Percentiles rank a stretch among this genome's conserved stretches.
Evolutionary conservation across 805 yeast genomes (phyloP).

Genomic region (Limtongia smithiae): DNA sequence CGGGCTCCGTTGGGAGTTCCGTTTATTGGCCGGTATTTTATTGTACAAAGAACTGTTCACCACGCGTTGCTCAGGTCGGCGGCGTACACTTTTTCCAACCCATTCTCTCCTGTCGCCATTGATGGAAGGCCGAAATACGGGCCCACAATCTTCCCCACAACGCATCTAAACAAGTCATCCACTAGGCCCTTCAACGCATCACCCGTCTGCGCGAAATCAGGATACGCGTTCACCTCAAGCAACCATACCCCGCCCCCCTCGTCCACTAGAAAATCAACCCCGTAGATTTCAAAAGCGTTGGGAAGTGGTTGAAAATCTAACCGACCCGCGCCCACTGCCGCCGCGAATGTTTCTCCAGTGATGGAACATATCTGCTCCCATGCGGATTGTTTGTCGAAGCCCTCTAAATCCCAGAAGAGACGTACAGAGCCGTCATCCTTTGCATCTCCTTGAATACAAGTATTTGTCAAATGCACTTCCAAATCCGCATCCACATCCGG

Average conservation of each 20-base stretch:
- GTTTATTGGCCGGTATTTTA: background rate
- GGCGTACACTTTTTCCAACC: constrained; percentile 7
- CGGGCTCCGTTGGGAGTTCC: constrained; percentile 1
- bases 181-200: constrained; percentile 63
- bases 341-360: constrained; percentile 68
- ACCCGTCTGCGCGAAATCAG: constrained; percentile 97
- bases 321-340: constrained; percentile 76
- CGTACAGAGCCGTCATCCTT: constrained; percentile 48
- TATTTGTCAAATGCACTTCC: constrained; percentile 84
- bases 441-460: constrained; percentile 72
- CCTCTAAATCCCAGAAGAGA: constrained; percentile 52
- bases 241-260: constrained; percentile 52
- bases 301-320: constrained; percentile 78
- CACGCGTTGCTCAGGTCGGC: constrained; percentile 20
- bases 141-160: constrained; percentile 12
- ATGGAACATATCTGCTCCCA: constrained; percentile 56
- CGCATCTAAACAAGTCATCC: constrained; percentile 21
- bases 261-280: constrained; percentile 81
- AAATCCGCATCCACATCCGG: constrained; percentile 45
- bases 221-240: constrained; percentile 87
- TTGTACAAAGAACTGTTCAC: too few relatives aligned
- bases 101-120: background rate
- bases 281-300: constrained; percentile 83
- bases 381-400: constrained; percentile 39
- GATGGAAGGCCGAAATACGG: constrained; percentile 21